Percentiles rank a stretch among this genome's conserved stretches.
These are phyloP conservation scores for Nothopassalora personata DNA, from an alignment of 2,329 filamentous ascomycete genomes.

Conservation along the genomic window DNA sequence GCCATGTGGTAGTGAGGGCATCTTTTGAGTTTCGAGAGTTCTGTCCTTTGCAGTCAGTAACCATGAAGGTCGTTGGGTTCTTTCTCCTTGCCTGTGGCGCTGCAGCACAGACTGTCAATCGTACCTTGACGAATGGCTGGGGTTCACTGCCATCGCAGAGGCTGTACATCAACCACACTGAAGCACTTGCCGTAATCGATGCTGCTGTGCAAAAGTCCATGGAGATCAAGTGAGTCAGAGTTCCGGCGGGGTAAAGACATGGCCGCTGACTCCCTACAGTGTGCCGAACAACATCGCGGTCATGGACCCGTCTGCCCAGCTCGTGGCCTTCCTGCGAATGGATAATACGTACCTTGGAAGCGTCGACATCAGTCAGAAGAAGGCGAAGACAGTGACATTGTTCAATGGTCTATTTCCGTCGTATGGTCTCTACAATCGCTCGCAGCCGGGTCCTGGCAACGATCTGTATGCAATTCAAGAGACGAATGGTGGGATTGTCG, in stretches of 20 bases:
- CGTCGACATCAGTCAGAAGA: constrained; percentile 29
- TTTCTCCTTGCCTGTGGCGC: not conserved
- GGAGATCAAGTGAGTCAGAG: constrained; percentile 2
- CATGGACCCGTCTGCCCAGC: constrained; percentile 23
- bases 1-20: not conserved
- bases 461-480: constrained; percentile 23
- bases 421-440: constrained; percentile 21
- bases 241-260: too few relatives aligned
- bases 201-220: constrained; percentile 19
- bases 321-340: constrained; percentile 31
- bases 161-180: constrained; percentile 22
- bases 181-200: constrained; percentile 23
- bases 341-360: constrained; percentile 28
- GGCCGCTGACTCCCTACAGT: constrained; percentile 4
- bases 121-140: constrained; percentile 24
- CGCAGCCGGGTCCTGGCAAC: constrained; percentile 20
- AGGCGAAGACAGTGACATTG: constrained; percentile 26
- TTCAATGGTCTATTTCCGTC: constrained; percentile 29
- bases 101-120: constrained; percentile 16
- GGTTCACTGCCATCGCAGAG: constrained; percentile 21
- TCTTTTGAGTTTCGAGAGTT: not conserved
- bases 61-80: not conserved
- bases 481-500: constrained; percentile 27
- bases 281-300: constrained; percentile 29
- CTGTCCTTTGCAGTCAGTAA: not conserved